These are phyloP conservation scores for Paramecium pentaurelia DNA, from an alignment of 73 alveolate genomes.

Conservation along the genomic window DNA sequence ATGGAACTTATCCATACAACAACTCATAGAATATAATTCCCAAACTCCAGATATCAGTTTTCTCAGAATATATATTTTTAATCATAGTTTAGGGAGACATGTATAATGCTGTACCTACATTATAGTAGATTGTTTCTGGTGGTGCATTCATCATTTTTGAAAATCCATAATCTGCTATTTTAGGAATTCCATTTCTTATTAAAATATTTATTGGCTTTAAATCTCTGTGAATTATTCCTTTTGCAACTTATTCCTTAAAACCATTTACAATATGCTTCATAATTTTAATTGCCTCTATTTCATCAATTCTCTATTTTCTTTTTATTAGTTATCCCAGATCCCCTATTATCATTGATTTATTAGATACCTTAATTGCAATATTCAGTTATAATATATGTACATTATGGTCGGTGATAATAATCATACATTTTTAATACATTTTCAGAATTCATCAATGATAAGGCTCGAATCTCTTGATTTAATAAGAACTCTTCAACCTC, in stretches of 20 bases:
- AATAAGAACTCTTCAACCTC: slow-evolving; percentile 3
- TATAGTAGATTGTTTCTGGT: slow-evolving; percentile 36
- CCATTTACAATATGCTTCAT: slow-evolving; percentile 40
- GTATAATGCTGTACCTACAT: slow-evolving; percentile 59
- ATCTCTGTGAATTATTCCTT: slow-evolving; percentile 54
- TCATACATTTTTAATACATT: slow-evolving; percentile 19
- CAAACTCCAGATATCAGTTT: slow-evolving; percentile 57
- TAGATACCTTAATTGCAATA: slow-evolving; percentile 24
- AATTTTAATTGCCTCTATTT: slow-evolving; percentile 37
- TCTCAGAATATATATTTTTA: slow-evolving; percentile 46
- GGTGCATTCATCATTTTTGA: slow-evolving; percentile 56
- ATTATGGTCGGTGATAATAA: background rate
- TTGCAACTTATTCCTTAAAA: slow-evolving; percentile 23
- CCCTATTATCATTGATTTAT: background rate
- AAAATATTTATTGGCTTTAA: slow-evolving; percentile 55
- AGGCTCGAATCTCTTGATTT: slow-evolving; percentile 8
- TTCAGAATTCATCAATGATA: background rate
- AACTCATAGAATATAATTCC: slow-evolving; percentile 62
- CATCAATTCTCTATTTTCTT: background rate
- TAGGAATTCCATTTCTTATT: slow-evolving; percentile 47
- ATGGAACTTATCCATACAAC: slow-evolving; percentile 53
- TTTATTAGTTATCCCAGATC: slow-evolving; percentile 13
- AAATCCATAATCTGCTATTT: slow-evolving; percentile 60
- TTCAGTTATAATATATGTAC: slow-evolving; percentile 21
- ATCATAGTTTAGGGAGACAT: slow-evolving; percentile 63